These are phyloP conservation scores for Chrysoporthe puriensis DNA, from an alignment of 2,329 filamentous ascomycete species.

Conservation along the genomic window DNA sequence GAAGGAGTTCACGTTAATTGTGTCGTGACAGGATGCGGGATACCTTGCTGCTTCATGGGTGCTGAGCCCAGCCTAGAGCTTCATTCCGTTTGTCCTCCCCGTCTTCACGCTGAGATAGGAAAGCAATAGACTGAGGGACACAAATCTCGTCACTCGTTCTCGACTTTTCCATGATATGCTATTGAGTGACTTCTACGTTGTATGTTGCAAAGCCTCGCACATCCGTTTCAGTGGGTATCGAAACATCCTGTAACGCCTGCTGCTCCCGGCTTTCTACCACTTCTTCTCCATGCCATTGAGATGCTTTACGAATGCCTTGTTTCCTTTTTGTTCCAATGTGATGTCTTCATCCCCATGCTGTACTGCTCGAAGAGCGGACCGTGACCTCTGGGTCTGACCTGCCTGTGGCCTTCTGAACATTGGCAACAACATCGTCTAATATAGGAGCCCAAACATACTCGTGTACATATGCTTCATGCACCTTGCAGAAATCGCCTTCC, in stretches of 20 bases:
- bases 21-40: constrained; percentile 24
- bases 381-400: neutral
- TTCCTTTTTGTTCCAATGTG: neutral
- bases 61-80: constrained; percentile 13
- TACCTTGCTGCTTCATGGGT: constrained; percentile 19
- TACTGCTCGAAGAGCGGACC: neutral
- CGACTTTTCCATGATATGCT: neutral
- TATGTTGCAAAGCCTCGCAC: neutral
- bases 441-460: neutral
- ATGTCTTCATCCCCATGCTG: neutral
- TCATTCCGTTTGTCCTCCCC: constrained; percentile 19
- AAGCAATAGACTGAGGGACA: constrained; percentile 21
- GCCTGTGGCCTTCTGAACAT: neutral
- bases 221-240: constrained; percentile 1
- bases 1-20: constrained; percentile 25
- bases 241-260: neutral
- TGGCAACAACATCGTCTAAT: neutral
- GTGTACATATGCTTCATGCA: neutral
- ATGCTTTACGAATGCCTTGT: neutral
- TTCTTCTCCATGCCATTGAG: neutral
- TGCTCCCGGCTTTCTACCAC: neutral
- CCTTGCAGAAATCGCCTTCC: neutral
- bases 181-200: neutral
- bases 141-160: neutral
- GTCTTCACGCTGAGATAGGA: constrained; percentile 21